Base-by-base conservation (phyloP, 306 rosid species). In the Cyamopsis tetragonoloba region DNA sequence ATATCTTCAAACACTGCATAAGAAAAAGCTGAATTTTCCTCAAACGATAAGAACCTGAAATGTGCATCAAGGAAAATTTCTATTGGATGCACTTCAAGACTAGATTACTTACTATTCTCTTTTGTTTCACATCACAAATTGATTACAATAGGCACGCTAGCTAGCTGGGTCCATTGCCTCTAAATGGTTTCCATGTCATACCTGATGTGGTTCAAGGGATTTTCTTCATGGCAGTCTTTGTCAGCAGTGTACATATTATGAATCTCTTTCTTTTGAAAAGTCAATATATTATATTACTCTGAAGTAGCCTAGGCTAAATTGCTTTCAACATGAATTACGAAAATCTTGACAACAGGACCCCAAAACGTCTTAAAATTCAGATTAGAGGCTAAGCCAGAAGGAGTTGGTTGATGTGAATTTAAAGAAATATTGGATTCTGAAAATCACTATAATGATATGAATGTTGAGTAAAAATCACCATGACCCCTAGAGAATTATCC, bases 131-230 rank as follows among this genome's bases (percentile, higher is more conserved):
- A 15, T 48, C 41, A 35, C 55, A 34, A 24, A 22, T 53, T 41
- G 73, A 54, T 43, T n/a, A 51, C 47, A 46, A 50, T 48, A 17
- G 75, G 46, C 74, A 66, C 50, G 66, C 17, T 8, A 57, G 82
- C 51, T 68, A 24, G 70, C 42, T 35, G 4, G 23, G 24, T 24
- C 14, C 24, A 62, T 0, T 35, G 13, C 63, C 44, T 26, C 66
- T 13, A 50, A 81, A 50, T 84, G 95, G 82, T 53, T 78, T 78
- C 83, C 88, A 76, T 67, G 83, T 78, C 89, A 84, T 73, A 46
- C 72, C 72, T 82, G 83, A 67, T 68, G 27, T 37, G 70, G 47
- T 59, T 84, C 58, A 59, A 58, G 13, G 56, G 28, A 28, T 8
- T 7, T 39, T 37, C 58, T 47, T 72, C 62, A 43, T 72, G 77